Percentiles rank a stretch among this genome's conserved stretches.
phyloP scores from a whole-genome alignment of 371 early-diverging fungal species.

The Apophysomyces variabilis region DNA sequence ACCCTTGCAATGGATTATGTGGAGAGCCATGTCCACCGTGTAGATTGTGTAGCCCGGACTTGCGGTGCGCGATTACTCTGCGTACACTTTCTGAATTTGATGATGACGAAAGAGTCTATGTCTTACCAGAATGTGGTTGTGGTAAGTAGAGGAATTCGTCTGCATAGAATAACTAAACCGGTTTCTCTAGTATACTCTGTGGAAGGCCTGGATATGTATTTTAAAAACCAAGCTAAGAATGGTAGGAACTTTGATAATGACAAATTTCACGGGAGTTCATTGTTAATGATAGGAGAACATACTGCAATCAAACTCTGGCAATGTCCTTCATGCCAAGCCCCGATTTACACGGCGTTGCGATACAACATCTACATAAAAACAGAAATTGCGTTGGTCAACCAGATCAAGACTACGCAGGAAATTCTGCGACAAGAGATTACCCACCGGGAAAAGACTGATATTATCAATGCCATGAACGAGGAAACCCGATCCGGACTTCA shows the following conservation, averaged over 20 bases:
- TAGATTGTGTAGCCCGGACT: slow-evolving; percentile 28
- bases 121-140: slow-evolving; percentile 56
- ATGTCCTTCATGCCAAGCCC: slow-evolving; percentile 49
- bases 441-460: slow-evolving; percentile 31
- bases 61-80: slow-evolving; percentile 43
- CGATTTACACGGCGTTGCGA: slow-evolving; percentile 44
- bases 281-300: slow-evolving; percentile 27
- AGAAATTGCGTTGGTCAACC: slow-evolving; percentile 45
- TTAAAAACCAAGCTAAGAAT: slow-evolving; percentile 40
- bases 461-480: slow-evolving; percentile 53
- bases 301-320: slow-evolving; percentile 53
- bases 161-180: too few species aligned
- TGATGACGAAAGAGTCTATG: slow-evolving; percentile 34
- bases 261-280: too few species aligned
- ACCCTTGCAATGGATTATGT: slow-evolving; percentile 50
- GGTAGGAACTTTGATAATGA: slow-evolving; percentile 21
- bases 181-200: slow-evolving; percentile 38
- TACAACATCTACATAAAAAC: slow-evolving; percentile 51
- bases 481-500: slow-evolving; percentile 35
- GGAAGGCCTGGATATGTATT: slow-evolving; percentile 45
- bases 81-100: slow-evolving; percentile 43
- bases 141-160: slow-evolving; percentile 26
- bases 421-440: slow-evolving; percentile 32
- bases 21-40: slow-evolving; percentile 57
- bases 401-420: slow-evolving; percentile 43